Base-by-base conservation (phyloP, 2,329 filamentous ascomycete genomes). In the Fusarium albosuccineum region DNA sequence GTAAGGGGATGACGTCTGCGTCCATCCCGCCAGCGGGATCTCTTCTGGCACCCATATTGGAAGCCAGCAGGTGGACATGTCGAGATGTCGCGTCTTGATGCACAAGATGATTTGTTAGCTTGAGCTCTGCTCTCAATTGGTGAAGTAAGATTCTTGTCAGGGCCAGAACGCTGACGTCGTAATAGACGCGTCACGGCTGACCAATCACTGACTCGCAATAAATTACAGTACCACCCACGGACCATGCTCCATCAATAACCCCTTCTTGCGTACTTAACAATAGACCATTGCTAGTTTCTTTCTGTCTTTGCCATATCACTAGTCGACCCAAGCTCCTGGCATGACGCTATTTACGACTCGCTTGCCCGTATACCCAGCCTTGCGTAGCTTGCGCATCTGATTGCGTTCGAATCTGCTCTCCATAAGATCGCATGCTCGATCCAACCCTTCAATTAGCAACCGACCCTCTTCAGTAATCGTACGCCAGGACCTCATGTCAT, bases 331-430 rank as follows among this genome's bases (percentile, higher is more conserved):
- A 44, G 57, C 22, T 16, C 57, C 51, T 4, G 57, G 50, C 36
- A 56, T 50, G 7, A 5, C 22, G 22, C 22, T 22, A 22, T 22
- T 22, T 5, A 22, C 3, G 22, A 22, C 22, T 5, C 22, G 22
- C 22, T 5, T 22, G 3, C 22, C 22, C 7, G 2, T 46, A 13
- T 29, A 22, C 5, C 26, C 42, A 1, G 17, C 1, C 10, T 65
- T 60, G 5, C 3, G 11, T 5, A 26, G 5, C 16, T 50, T 64
- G 0, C 33, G 56, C 9, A 30, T 46, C 5, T 64, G 55, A 4
- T 10, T 64, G 3, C 55, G 14, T 9, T 56, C 50, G 30, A 57
- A 65, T 1, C 60, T 55, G 6, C 9, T 45, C 5, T 60, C 6
- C 14, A 22, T 37, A 0, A 52, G 6, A 10, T 30, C 14, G 2